Evolutionary conservation across 345 rosid genomes (phyloP), one percentile per base, ranked within the genome.

Genomic region (Microthlaspi erraticum): DNA sequence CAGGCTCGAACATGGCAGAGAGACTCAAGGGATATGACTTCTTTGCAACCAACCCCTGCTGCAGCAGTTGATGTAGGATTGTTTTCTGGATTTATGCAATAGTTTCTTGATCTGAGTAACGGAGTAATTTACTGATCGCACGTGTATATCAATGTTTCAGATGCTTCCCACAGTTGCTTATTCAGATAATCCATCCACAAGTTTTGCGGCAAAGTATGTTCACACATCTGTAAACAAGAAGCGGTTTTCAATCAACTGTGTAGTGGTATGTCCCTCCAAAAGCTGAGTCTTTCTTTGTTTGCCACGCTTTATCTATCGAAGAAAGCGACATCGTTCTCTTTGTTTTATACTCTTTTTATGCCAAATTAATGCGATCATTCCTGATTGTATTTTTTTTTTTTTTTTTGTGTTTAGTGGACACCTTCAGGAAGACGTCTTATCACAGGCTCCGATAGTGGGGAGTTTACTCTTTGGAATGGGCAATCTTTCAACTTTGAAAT

Each of bases 401-500:
- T 62, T 62, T 58, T 62, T 62, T 46, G 54, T 82, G 29, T 66
- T 19, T 77, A 91, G 99, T 94, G 99, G 99, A 91, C 95, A 77
- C 98, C 99, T 43, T 85, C 95, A 2, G 99, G 98, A 60, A 84
- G 96, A 68, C 96, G 96, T 67, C 96, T 94, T 72, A 91, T 94
- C 73, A 91, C 99, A 6, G 97, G 99, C 43, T 91, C 98, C 42
- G 93, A 89, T 62, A 94, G 97, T 72, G 99, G 99, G 46, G 99
- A 94, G 77, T 94, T 94, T 75, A 94, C 99, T 68, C 85, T 94
- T 50, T 91, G 99, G 99, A 91, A 94, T 84, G 99, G 99, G 71
- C 99, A 91, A 16, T 89, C 99, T 36, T 94, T 94, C 73, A 91
- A 94, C 76, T 91, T 91, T 68, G 98, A 94, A 80, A 91, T 91